Evolutionary conservation across 2,329 filamentous ascomycete species (phyloP), one percentile per base, ranked within the genome.

Genomic region (Pseudonectria buxi): DNA sequence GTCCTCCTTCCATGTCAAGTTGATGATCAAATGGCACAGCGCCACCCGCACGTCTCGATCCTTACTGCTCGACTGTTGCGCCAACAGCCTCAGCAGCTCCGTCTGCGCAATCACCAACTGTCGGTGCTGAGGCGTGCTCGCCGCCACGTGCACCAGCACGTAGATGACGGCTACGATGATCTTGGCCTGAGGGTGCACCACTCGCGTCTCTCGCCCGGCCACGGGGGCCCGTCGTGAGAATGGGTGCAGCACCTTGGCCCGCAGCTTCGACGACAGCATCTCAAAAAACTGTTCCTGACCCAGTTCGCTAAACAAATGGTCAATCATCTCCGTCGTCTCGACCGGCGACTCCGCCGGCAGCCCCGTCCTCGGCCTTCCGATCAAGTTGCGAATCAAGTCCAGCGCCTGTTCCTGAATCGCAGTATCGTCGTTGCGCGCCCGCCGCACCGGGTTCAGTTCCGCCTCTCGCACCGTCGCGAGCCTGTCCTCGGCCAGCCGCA

Each of bases 391-490:
- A 43, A 98, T 78, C 49, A 96, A 83, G 50, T 94, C 83, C 13
- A 96, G 74, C 0, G 83, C 86, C 61, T 96, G 89, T 56, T 95
- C 87, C 61, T 96, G 90, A 18, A 95, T 84, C 3, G 81, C 81
- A 26, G 89, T 70, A 46, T 94, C 86, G 46, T 95, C 84, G 46
- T 80, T 80, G 34, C 82, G 76, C 13, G 81, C 78, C 53, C 81
- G 81, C 22, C 79, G 72, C 15, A 72, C 68, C 14, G 80, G 75
- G 43, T 84, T 82, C 30, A 81, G 64, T 53, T 92, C 86, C 11
- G 74, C 69, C 33, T 85, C 81, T 39, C 79, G 72, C 10, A 81
- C 60, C 6, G 59, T 57, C 13, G 64, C 58, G 26, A 81, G 61
- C 41, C 64, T 68, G 35, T 63, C 58, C 41, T 76, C 70, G 4